phyloP scores from a whole-genome alignment of 2,329 filamentous ascomycete genomes.

The Atkinsonella hypoxylon region DNA sequence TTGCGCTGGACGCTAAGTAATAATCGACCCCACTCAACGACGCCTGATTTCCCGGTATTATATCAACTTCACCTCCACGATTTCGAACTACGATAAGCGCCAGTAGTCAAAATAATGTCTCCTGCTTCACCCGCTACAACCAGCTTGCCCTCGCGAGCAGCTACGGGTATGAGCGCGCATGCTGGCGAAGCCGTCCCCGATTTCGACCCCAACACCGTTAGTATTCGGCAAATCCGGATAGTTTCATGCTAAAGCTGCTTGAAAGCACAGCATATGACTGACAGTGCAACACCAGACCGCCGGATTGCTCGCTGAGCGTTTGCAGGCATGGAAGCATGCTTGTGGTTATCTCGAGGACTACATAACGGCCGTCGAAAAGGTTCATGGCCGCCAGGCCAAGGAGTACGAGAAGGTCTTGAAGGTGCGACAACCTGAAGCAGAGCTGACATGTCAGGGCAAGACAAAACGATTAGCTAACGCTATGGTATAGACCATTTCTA shows the following conservation, averaged over 20 bases:
- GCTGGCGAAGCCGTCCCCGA: slow-evolving; percentile 49
- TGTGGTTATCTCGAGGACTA: slow-evolving; percentile 88
- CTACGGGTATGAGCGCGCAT: slow-evolving; percentile 31
- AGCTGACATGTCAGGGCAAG: too few species aligned
- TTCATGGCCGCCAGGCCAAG: slow-evolving; percentile 74
- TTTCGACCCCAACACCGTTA: slow-evolving; percentile 44
- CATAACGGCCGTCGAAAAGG: slow-evolving; percentile 71
- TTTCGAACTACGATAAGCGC: too few species aligned
- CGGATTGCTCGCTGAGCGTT: slow-evolving; percentile 71
- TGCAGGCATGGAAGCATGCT: slow-evolving; percentile 94
- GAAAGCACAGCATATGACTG: neutral
- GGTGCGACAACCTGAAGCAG: slow-evolving; percentile 23
- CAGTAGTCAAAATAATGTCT: slow-evolving; percentile 13
- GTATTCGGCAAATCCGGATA: slow-evolving; percentile 13
- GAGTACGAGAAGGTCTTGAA: slow-evolving; percentile 94
- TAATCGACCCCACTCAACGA: slow-evolving; percentile 1
- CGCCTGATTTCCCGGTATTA: neutral
- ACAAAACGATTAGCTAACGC: neutral
- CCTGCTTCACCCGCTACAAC: slow-evolving; percentile 19
- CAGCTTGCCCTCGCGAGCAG: slow-evolving; percentile 33
- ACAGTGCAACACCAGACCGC: slow-evolving; percentile 44
- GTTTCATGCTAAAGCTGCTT: neutral
- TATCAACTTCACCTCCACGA: too few species aligned
- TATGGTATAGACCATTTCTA: slow-evolving; percentile 57
- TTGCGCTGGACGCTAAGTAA: neutral